Conservation (phyloP, 225 moss, liverwort and hornwort species). For the Sphagnum contortum region DNA sequence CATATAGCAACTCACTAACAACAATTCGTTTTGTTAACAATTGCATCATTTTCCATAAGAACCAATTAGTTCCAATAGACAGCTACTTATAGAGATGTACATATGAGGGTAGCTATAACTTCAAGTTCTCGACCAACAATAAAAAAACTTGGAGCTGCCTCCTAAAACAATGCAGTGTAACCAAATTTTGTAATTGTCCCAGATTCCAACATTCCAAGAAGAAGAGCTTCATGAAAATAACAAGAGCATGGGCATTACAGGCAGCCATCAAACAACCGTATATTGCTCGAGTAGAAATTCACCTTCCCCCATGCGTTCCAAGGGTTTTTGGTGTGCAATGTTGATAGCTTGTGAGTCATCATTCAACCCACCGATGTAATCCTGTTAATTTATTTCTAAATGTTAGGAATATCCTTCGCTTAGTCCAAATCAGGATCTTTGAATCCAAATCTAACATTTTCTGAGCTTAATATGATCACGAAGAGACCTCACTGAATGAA, state of each 20-base stretch:
- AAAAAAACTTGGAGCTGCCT: slow-evolving; percentile 66
- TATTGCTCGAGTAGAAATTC: background rate
- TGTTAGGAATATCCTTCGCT: too few relatives aligned
- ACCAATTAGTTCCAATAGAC: too few relatives aligned
- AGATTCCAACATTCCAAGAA: background rate
- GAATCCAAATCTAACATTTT: too few relatives aligned
- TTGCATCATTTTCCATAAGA: too few relatives aligned
- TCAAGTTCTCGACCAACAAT: slow-evolving; percentile 84
- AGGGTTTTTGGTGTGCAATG: slow-evolving; percentile 73
- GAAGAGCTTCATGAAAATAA: background rate
- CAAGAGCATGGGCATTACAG: background rate
- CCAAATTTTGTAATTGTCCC: slow-evolving; percentile 43
- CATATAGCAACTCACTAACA: too few relatives aligned
- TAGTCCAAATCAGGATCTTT: too few relatives aligned
- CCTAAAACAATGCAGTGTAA: slow-evolving; percentile 62
- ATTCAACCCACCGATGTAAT: too few relatives aligned
- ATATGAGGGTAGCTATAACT: slow-evolving; percentile 69
- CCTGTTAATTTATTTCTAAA: too few relatives aligned
- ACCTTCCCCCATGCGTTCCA: slow-evolving; percentile 89
- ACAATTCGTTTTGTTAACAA: too few relatives aligned
- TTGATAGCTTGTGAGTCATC: slow-evolving; percentile 66
- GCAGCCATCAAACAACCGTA: background rate
- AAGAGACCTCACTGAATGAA: too few relatives aligned
- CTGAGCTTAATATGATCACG: too few relatives aligned
- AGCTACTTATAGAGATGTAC: too few relatives aligned